Evolutionary conservation across 148 eudicot species (phyloP).

Genomic region (Persicaria maculosa): DNA sequence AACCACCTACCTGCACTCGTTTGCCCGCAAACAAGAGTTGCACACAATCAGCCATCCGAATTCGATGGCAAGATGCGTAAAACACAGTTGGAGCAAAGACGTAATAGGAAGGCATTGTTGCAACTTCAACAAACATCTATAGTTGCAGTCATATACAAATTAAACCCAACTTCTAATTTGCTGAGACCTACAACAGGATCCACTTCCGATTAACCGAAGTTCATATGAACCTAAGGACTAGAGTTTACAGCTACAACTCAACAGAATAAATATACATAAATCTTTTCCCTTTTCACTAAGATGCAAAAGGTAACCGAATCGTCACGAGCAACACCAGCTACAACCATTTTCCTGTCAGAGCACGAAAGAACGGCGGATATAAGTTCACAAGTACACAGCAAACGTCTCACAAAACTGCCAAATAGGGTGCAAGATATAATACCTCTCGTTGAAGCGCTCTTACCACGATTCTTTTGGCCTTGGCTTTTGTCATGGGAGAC

Average conservation of each 20-base stretch:
- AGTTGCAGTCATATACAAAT: conserved; percentile 6
- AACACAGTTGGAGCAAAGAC: background rate
- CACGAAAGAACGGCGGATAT: background rate
- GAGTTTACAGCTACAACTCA: conserved; percentile 9
- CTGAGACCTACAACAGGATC: background rate
- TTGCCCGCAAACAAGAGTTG: too few relatives aligned
- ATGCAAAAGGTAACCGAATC: background rate
- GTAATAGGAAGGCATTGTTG: background rate
- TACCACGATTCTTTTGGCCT: conserved; percentile 8
- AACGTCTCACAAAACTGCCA: background rate
- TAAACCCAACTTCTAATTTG: conserved; percentile 1
- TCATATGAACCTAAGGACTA: conserved; percentile 2
- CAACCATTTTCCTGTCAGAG: background rate
- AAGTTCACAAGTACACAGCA: background rate
- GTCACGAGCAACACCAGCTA: background rate
- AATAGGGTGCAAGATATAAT: background rate
- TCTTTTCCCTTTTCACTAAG: background rate
- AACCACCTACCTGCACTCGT: too few relatives aligned
- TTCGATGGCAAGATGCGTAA: too few relatives aligned
- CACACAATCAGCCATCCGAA: too few relatives aligned
- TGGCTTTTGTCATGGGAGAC: conserved; percentile 44
- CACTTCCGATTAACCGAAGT: background rate
- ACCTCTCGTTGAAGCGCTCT: background rate
- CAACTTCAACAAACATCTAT: background rate
- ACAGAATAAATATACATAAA: conserved; percentile 7